These are phyloP conservation scores for Didymella pinodella DNA, from an alignment of 2,329 filamentous ascomycete species.

Conservation along the genomic window DNA sequence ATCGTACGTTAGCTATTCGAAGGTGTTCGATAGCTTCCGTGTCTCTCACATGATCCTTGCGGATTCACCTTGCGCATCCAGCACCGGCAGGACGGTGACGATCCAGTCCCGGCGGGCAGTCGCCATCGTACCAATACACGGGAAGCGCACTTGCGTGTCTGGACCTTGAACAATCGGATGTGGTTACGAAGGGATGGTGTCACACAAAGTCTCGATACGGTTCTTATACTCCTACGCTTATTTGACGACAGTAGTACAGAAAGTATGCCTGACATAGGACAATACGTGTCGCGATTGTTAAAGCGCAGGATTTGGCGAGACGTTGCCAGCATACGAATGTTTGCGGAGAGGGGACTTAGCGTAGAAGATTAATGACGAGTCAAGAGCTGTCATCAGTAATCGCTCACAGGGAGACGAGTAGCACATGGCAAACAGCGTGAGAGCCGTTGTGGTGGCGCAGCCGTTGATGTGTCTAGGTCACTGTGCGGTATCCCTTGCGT, in stretches of 20 bases:
- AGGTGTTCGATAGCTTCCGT: slow-evolving; percentile 5
- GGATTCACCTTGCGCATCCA: slow-evolving; percentile 18
- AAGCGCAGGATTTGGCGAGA: neutral
- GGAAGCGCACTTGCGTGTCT: slow-evolving; percentile 13
- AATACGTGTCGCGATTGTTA: neutral
- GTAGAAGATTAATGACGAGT: neutral
- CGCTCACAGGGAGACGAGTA: neutral
- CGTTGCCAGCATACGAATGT: neutral
- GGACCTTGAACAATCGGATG: slow-evolving; percentile 16
- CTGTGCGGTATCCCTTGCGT: slow-evolving; percentile 9
- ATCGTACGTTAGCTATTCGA: slow-evolving; percentile 8
- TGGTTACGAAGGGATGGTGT: slow-evolving; percentile 10
- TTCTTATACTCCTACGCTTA: slow-evolving; percentile 13
- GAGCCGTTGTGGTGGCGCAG: slow-evolving; percentile 2
- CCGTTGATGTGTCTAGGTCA: slow-evolving; percentile 1
- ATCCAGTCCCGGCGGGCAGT: slow-evolving; percentile 1
- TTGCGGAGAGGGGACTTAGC: neutral
- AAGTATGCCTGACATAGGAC: slow-evolving; percentile 13
- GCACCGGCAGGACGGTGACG: slow-evolving; percentile 12
- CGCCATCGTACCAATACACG: slow-evolving; percentile 4
- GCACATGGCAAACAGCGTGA: neutral
- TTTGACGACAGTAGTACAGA: slow-evolving; percentile 10
- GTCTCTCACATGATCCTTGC: slow-evolving; percentile 11
- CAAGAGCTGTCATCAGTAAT: neutral
- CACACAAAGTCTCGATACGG: slow-evolving; percentile 14